phyloP scores from a whole-genome alignment of 1,139 yeast species.

The Kodamaea ohmeri region DNA sequence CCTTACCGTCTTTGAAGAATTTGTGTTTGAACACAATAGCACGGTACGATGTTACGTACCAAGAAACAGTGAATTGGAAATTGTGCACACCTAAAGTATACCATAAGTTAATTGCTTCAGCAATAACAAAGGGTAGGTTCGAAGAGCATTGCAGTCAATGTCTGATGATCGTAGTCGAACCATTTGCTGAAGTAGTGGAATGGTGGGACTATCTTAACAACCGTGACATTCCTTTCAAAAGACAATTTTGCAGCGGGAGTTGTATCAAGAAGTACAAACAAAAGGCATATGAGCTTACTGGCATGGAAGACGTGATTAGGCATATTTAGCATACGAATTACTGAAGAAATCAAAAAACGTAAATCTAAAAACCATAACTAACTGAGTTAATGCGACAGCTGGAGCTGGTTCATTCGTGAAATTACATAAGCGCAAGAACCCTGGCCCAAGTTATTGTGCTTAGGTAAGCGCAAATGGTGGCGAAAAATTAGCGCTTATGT shows the following conservation, averaged over 20 bases:
- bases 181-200: constrained; percentile 54
- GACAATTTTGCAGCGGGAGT: constrained; percentile 44
- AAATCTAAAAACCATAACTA: no score
- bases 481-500: no score
- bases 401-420: no score
- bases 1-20: constrained; percentile 41
- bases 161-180: constrained; percentile 38
- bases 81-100: constrained; percentile 32
- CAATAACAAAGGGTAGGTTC: constrained; percentile 43
- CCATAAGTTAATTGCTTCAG: constrained; percentile 39
- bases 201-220: constrained; percentile 58
- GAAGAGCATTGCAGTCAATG: constrained; percentile 55
- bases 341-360: no score
- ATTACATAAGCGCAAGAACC: no score
- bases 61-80: constrained; percentile 48
- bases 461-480: no score
- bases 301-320: background rate
- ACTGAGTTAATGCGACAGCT: no score
- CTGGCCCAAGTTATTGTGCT: no score
- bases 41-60: constrained; percentile 40
- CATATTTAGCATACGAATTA: background rate
- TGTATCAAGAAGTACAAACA: constrained; percentile 31
- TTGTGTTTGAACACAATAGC: constrained; percentile 45
- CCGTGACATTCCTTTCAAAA: constrained; percentile 39
- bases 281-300: constrained; percentile 5